Evolutionary conservation across 768 basidiomycete genomes (phyloP).

Genomic region (Neoboletus brunneissimus): DNA sequence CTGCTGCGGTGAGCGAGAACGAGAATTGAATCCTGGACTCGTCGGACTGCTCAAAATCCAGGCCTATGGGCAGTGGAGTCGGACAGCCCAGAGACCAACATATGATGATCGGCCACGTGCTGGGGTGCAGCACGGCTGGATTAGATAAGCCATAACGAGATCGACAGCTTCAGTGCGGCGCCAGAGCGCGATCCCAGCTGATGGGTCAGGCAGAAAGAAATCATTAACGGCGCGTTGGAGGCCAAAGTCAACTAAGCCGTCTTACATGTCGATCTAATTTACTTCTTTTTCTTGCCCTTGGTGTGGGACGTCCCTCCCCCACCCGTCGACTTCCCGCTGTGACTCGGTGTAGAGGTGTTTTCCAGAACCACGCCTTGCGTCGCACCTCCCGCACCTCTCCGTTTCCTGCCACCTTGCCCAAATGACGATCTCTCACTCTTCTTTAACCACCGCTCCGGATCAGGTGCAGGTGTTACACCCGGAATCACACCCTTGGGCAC

Average conservation of each 20-base stretch:
- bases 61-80: neutral
- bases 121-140: slow-evolving; percentile 12
- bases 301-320: slow-evolving; percentile 37
- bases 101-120: slow-evolving; percentile 16
- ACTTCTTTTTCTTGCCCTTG: slow-evolving; percentile 73
- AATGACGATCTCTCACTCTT: slow-evolving; percentile 73
- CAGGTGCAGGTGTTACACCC: slow-evolving; percentile 78
- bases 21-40: neutral
- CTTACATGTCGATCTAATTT: slow-evolving; percentile 32
- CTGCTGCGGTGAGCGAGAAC: slow-evolving; percentile 1
- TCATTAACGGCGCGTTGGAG: slow-evolving; percentile 23
- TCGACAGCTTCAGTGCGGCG: slow-evolving; percentile 17
- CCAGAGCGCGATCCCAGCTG: slow-evolving; percentile 18
- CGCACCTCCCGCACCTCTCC: slow-evolving; percentile 56
- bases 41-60: slow-evolving; percentile 3
- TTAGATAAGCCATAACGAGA: slow-evolving; percentile 26
- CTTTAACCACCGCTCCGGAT: slow-evolving; percentile 88
- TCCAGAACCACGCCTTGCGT: slow-evolving; percentile 59
- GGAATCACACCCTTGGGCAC: slow-evolving; percentile 74
- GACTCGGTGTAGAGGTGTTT: slow-evolving; percentile 18
- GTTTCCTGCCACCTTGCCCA: slow-evolving; percentile 47
- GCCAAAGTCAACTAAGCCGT: slow-evolving; percentile 14
- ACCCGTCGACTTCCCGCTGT: slow-evolving; percentile 35
- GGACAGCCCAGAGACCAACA: neutral
- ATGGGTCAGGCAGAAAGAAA: slow-evolving; percentile 17